phyloP scores from a whole-genome alignment of 768 basidiomycete genomes.

The Phylloporus arenicola region DNA sequence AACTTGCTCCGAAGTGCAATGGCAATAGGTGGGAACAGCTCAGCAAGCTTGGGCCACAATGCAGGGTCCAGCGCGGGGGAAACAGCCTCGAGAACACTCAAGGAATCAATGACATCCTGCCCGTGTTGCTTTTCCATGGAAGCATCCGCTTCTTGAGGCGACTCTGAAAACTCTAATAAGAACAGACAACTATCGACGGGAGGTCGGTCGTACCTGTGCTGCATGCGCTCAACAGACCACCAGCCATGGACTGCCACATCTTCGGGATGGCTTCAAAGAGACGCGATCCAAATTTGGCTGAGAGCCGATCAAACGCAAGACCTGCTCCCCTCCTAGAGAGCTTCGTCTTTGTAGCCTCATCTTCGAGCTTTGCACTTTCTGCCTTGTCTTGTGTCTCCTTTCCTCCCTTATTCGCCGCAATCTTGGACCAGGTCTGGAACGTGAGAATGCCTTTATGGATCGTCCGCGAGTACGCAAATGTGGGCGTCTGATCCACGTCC shows the following conservation, averaged over 20 bases:
- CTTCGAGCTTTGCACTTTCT: constrained; percentile 39
- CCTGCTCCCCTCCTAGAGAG: constrained; percentile 83
- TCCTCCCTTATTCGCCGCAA: constrained; percentile 29
- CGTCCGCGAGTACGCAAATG: constrained; percentile 68
- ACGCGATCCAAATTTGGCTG: constrained; percentile 63
- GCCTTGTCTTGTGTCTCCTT: constrained; percentile 42
- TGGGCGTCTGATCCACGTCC: constrained; percentile 83
- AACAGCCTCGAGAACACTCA: constrained; percentile 84
- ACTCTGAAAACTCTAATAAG: constrained; percentile 35
- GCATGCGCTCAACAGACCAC: constrained; percentile 66
- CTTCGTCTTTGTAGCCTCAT: constrained; percentile 55
- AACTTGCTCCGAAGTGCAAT: constrained; percentile 79
- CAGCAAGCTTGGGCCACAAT: constrained; percentile 62
- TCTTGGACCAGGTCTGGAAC: constrained; percentile 45
- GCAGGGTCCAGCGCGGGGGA: constrained; percentile 67
- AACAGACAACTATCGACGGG: background rate
- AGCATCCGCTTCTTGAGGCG: constrained; percentile 52
- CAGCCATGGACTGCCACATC: constrained; percentile 92
- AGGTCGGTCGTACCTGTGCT: constrained; percentile 47
- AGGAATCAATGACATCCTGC: constrained; percentile 87
- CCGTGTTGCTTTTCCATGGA: constrained; percentile 69
- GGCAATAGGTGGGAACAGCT: constrained; percentile 72
- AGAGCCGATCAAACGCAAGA: constrained; percentile 75
- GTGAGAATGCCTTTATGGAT: constrained; percentile 72
- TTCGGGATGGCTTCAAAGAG: constrained; percentile 81